Conservation (phyloP, 75 land plant genomes). For the Isoetes taiwanensis region DNA sequence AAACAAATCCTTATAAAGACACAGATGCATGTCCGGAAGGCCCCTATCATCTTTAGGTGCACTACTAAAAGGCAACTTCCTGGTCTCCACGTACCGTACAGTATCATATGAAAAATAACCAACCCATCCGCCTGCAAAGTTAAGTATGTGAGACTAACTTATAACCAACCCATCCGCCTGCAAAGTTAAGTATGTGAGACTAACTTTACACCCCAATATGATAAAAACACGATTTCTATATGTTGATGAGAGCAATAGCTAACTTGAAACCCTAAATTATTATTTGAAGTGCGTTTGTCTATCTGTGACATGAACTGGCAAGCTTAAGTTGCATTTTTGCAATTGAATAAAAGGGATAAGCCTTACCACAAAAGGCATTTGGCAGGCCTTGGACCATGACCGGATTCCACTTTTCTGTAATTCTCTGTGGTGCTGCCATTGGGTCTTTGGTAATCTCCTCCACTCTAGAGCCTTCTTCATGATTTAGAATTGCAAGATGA, state of each 20-base stretch:
- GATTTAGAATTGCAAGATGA: constrained; percentile 56
- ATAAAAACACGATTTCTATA: background rate
- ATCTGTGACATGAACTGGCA: too few relatives aligned
- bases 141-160: background rate
- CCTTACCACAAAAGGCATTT: constrained; percentile 73
- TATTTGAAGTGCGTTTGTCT: too few relatives aligned
- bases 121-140: constrained; percentile 86
- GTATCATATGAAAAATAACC: constrained; percentile 98
- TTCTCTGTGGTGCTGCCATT: constrained; percentile 45
- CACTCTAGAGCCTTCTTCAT: constrained; percentile 36
- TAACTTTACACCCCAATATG: background rate
- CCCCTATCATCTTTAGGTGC: constrained; percentile 83
- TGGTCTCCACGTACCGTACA: constrained; percentile 87
- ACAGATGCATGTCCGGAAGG: constrained; percentile 91
- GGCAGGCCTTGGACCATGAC: constrained; percentile 65
- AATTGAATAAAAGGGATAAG: background rate
- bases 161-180: background rate
- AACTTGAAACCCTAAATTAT: constrained; percentile 7
- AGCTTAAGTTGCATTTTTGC: too few relatives aligned
- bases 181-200: background rate
- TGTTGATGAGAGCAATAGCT: background rate
- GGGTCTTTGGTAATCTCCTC: constrained; percentile 76
- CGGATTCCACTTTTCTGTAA: constrained; percentile 75
- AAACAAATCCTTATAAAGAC: constrained; percentile 82
- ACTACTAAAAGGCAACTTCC: constrained; percentile 69